Evolutionary conservation across 106 monocot species (phyloP), one percentile per base, ranked within the genome.

Genomic region (Dendrobium officinale): DNA sequence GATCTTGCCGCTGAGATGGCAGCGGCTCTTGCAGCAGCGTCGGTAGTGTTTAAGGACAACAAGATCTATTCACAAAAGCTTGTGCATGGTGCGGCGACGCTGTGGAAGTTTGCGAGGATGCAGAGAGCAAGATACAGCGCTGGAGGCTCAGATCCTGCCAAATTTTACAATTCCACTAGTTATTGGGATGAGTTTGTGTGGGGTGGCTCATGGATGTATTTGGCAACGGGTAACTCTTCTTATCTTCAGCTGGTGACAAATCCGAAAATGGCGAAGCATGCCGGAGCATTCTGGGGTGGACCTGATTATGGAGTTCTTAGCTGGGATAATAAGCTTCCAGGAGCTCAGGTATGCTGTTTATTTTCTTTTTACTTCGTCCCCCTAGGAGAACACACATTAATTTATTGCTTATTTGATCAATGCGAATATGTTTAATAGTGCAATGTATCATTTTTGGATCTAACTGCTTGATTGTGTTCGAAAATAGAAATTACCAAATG

Each of bases 1-100:
- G 95, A 95, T 75, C 95, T 95, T 24, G 95, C 95, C 6, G 87
- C 95, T 3, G 95, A 95, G 79, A 95, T 95, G 95, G 86, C 95
- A 0, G 93, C 95, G 0, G 89, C 95, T 4, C 74, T 95, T 29
- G 95, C 95, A 9, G 82, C 95, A 1, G 93, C 93, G 3, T 95
- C 95, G 9, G 91, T 95, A 24, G 95, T 95, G 64, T 95, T 95
- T 88, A 95, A 88, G 85, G 93, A 95, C 83, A 95, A 78, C 83
- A 88, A 87, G 84, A 49, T 85, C 7, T 95, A 95, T 82, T 89
- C 95, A 6, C 89, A 91, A 87, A 95, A 95, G 86, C 91, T 95
- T 20, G 93, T 93, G n/a, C 95, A 88, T 58, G 95, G 95, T 2
- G 95, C 95, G 0, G 79, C 89, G 15, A 91, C 93, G 0, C 76